These are phyloP conservation scores for Jatropha podagrica DNA, from an alignment of 441 rosid genomes.

Conservation along the genomic window DNA sequence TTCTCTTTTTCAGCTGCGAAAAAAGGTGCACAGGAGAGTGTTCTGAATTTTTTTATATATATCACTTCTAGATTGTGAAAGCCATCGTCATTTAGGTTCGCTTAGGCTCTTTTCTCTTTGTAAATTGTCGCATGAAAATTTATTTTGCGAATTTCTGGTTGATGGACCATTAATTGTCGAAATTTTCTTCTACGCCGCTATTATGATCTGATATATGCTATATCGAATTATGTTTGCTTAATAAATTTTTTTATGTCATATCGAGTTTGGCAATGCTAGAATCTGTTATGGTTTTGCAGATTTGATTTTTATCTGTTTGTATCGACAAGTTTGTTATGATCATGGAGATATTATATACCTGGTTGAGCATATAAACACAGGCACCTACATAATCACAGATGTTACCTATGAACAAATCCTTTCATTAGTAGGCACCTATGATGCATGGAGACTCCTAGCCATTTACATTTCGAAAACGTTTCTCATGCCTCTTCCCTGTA, in stretches of 20 bases:
- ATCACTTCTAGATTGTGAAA: neutral
- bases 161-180: neutral
- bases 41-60: neutral
- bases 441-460: too few species aligned
- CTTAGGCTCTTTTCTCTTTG: slow-evolving; percentile 8
- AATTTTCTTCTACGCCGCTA: neutral
- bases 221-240: slow-evolving; percentile 6
- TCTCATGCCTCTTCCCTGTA: too few species aligned
- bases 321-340: slow-evolving; percentile 1
- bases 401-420: neutral
- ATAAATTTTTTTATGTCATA: neutral
- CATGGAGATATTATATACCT: neutral
- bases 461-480: too few species aligned
- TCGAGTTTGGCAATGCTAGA: slow-evolving; percentile 15
- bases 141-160: neutral
- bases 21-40: neutral
- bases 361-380: neutral
- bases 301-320: slow-evolving; percentile 14
- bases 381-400: neutral
- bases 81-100: slow-evolving; percentile 9
- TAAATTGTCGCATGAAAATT: neutral
- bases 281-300: neutral
- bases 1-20: slow-evolving; percentile 12
- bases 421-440: neutral
- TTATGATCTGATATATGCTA: slow-evolving; percentile 5